Evolutionary conservation across 2,329 filamentous ascomycete genomes (phyloP).

Genomic region (Cercospora sojina): DNA sequence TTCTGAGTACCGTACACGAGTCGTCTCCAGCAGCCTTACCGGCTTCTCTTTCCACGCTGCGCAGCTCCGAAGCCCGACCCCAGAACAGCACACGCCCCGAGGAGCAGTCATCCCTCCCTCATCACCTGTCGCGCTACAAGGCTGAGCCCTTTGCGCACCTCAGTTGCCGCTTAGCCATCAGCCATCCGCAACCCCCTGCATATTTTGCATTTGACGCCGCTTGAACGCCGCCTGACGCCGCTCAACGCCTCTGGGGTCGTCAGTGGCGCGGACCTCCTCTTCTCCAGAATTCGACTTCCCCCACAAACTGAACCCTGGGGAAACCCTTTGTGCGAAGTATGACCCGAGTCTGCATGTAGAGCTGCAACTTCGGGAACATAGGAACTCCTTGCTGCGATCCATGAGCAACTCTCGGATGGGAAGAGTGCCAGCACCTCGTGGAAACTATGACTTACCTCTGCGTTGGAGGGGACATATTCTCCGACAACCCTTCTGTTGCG

Average conservation of each 20-base stretch:
- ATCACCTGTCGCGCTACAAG: neutral
- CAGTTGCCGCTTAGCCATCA: neutral
- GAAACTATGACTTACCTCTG: neutral
- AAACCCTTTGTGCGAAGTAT: neutral
- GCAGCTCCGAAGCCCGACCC: neutral
- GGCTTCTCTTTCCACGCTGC: neutral
- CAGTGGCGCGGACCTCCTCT: neutral
- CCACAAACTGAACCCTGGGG: neutral
- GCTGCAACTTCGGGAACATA: neutral
- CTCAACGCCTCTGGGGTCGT: neutral
- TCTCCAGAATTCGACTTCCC: neutral
- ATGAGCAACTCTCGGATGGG: neutral
- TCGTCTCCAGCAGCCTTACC: neutral
- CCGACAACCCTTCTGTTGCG: neutral
- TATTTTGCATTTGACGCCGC: neutral
- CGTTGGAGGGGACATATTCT: neutral
- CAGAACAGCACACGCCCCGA: neutral
- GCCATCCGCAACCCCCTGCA: neutral
- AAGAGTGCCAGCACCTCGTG: neutral
- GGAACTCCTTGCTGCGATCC: neutral
- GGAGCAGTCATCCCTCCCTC: no score
- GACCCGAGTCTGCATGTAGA: neutral
- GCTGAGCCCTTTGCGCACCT: neutral
- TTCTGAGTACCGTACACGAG: neutral
- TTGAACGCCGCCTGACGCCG: neutral